Conservation (phyloP, 176 grass and related monocot genomes). For the Ensete ventricosum region DNA sequence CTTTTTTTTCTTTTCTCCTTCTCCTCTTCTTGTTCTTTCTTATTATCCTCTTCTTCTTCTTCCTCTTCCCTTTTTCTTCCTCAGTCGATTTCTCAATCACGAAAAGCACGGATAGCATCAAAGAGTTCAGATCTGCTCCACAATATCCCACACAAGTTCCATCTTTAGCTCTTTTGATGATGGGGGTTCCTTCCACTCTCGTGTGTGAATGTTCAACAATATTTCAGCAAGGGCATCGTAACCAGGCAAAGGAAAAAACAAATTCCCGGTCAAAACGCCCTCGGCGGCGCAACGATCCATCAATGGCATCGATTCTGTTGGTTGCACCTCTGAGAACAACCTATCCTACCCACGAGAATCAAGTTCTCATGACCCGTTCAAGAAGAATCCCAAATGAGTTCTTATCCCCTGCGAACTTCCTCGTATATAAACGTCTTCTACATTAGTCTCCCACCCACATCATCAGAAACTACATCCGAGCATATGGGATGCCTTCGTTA, state of each 20-base stretch:
- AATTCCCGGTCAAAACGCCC: constrained; percentile 99
- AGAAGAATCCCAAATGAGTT: too few relatives aligned
- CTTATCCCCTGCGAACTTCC: too few relatives aligned
- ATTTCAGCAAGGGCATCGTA: constrained; percentile 87
- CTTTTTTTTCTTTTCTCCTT: too few relatives aligned
- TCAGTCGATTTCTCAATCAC: constrained; percentile 21
- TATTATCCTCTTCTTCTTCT: too few relatives aligned
- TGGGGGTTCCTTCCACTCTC: constrained; percentile 93
- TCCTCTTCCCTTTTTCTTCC: too few relatives aligned
- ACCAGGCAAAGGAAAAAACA: constrained; percentile 84
- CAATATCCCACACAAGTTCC: constrained; percentile 98
- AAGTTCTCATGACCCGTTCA: constrained; percentile 11
- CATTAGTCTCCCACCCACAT: too few relatives aligned
- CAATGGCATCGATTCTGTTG: constrained; percentile 97
- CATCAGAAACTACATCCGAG: too few relatives aligned
- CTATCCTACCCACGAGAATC: constrained; percentile 72
- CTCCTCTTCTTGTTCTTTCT: too few relatives aligned
- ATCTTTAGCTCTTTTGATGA: constrained; percentile 53
- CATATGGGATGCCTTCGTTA: too few relatives aligned
- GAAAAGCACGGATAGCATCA: constrained; percentile 93
- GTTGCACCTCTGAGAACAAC: constrained; percentile 99
- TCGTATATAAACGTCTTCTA: too few relatives aligned
- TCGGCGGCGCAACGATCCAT: constrained; percentile 91
- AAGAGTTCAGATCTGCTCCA: constrained; percentile 93
- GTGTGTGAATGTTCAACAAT: constrained; percentile 90